These are phyloP conservation scores for Geum urbanum DNA, from an alignment of 306 rosid species.

Conservation along the genomic window DNA sequence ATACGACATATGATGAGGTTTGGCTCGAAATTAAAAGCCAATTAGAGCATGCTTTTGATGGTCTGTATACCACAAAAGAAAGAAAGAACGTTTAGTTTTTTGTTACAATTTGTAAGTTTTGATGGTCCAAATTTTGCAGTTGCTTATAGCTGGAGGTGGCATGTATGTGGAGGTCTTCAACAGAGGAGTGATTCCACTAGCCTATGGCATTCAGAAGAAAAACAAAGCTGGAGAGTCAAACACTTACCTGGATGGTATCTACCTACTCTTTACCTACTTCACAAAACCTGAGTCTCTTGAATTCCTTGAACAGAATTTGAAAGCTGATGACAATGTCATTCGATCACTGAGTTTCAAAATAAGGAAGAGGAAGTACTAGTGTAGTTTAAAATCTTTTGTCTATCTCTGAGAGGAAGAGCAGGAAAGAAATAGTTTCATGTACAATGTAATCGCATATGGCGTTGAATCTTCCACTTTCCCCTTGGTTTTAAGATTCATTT, in stretches of 20 bases:
- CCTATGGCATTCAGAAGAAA: slow-evolving; percentile 67
- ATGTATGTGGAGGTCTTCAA: slow-evolving; percentile 94
- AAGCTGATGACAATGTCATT: slow-evolving; percentile 59
- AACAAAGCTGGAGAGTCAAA: slow-evolving; percentile 88
- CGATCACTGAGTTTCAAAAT: slow-evolving; percentile 69
- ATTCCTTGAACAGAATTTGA: slow-evolving; percentile 49
- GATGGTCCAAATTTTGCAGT: slow-evolving; percentile 42
- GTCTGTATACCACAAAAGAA: not conserved
- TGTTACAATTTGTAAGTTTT: slow-evolving; percentile 8
- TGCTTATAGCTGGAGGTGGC: slow-evolving; percentile 99
- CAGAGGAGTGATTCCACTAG: slow-evolving; percentile 82
- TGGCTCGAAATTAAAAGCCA: not conserved
- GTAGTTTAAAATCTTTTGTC: slow-evolving; percentile 21
- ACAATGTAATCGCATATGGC: slow-evolving; percentile 22
- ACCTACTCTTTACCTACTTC: slow-evolving; percentile 80
- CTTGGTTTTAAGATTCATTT: slow-evolving; percentile 24
- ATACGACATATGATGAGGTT: not conserved
- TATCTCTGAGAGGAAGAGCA: slow-evolving; percentile 19
- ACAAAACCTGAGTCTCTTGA: slow-evolving; percentile 64
- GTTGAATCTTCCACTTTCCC: slow-evolving; percentile 15
- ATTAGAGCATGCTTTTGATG: not conserved
- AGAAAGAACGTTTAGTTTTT: slow-evolving; percentile 9
- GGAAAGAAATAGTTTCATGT: slow-evolving; percentile 25
- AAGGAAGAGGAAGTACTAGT: slow-evolving; percentile 65
- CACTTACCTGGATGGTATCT: slow-evolving; percentile 83